Base-by-base conservation (phyloP, 1,284 basidiomycete species). In the Peniophora sp. region DNA sequence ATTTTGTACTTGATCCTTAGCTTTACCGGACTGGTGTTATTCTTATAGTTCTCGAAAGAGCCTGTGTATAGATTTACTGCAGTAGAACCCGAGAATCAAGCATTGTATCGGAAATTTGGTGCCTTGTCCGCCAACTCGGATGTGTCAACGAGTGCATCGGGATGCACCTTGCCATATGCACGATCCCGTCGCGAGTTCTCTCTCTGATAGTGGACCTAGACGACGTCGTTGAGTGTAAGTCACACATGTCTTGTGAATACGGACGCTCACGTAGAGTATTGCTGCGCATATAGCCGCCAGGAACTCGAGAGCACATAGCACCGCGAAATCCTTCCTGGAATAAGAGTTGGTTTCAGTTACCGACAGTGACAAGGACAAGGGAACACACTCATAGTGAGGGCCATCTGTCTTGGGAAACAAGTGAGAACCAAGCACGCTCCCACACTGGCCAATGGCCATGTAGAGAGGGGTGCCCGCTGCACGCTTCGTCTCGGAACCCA, bases 401-500 rank as follows among this genome's bases (percentile, higher is more conserved):
- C 78, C 78, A 46, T 89, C 79, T 0, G 72, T 74, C 25, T 75
- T 64, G 0, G 85, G 86, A 62, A 79, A 88, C 11, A 89, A 61
- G 56, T 89, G 84, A 0, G 85, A 82, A 23, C 85, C 85, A 19
- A 89, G 69, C 32, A 89, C 70, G 55, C 80, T 85, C 14, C 86
- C 86, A 51, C 74, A 78, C 61, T 89, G 86, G 2, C 85, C 85
- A 41, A 89, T 87, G 8, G 81, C 79, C 73, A 85, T 83, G 62
- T 84, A 87, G 61, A 88, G 74, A 2, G 86, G 83, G 36, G 85
- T 80, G 0, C 86, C 86, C 0, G 85, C 75, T 1, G 87, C 85
- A 51, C 79, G 81, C 66, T 89, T 89, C 2, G 83, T 85, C 64
- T 89, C 85, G 0, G 85, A 88, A 2, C 85, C 86, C 2, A 89